Evolutionary conservation across 768 basidiomycete species (phyloP), one percentile per base, ranked within the genome.

Genomic region (Auriscalpium vulgare): DNA sequence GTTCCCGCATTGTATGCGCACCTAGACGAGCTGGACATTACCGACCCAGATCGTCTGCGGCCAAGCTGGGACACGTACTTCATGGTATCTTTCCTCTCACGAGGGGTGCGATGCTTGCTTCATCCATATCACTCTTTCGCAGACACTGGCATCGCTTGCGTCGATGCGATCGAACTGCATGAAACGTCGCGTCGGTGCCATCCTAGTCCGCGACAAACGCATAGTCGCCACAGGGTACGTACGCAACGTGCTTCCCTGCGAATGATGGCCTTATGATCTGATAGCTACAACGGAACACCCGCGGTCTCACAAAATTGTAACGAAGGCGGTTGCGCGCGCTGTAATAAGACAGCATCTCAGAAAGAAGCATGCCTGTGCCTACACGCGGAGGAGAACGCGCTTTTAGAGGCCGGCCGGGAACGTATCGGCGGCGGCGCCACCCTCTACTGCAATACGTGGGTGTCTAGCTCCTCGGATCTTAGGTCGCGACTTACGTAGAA

Each of bases 401-500:
- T 98, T 13, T 71, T 98, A 2, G 95, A 98, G 73, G 93, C 93
- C 1, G 95, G 97, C 16, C 73, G 91, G 56, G 97, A 97, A 57
- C 76, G 97, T 48, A 80, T 95, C n/a, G 89, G 88, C 6, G 71
- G 75, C 51, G 82, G 85, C 50, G 82, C 90, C 2, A 88, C 91
- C n/a, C 67, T 99, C 13, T 99, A 98, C 68, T 99, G 97, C 79
- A 99, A 99, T 66, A 99, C 97, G 94, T 97, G 57, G 61, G 89
- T 70, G 47, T 36, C 37, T 36, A 3, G 55, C 29, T 44, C 35
- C 49, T 52, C 29, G 40, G 35, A 56, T 54, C 29, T n/a, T 4
- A 17, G 17, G 23, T 44, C 34, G 53, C 54, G 56, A 49, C 51
- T 57, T 13, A 46, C 45, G 44, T 48, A 35, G 21, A 43, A 38